Evolutionary conservation across 2,329 filamentous ascomycete species (phyloP).

Genomic region (Hypoxylon sp.): DNA sequence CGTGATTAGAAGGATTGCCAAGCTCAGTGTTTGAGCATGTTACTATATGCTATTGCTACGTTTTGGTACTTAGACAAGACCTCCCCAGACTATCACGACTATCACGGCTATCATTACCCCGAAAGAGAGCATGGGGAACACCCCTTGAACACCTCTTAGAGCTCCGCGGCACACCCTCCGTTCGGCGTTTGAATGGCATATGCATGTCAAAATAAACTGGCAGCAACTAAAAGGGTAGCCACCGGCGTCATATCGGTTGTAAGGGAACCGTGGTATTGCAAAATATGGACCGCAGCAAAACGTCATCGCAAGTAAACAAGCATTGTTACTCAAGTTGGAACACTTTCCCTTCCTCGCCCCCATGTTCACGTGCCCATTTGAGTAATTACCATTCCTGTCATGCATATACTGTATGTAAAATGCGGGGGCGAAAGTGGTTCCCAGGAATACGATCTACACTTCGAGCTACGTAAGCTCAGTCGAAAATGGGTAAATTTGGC

Average conservation of each 20-base stretch:
- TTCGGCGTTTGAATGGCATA: conserved; percentile 31
- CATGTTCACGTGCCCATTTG: conserved; percentile 41
- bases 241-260: conserved; percentile 43
- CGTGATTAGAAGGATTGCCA: conserved; percentile 37
- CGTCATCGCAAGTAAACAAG: conserved; percentile 44
- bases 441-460: conserved; percentile 33
- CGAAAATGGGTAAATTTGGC: conserved; percentile 34
- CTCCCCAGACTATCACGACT: conserved; percentile 34
- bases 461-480: conserved; percentile 36
- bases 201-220: conserved; percentile 24
- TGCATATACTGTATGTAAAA: conserved; percentile 20
- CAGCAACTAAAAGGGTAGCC: conserved; percentile 30
- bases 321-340: no score
- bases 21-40: conserved; percentile 22
- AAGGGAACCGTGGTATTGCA: conserved; percentile 35
- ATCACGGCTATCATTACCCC: conserved; percentile 36
- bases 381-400: conserved; percentile 34
- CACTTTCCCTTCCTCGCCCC: conserved; percentile 6
- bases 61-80: conserved; percentile 14
- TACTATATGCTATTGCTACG: conserved; percentile 23
- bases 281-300: conserved; percentile 37
- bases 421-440: conserved; percentile 26
- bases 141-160: conserved; percentile 12
- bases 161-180: conserved; percentile 14
- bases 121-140: conserved; percentile 19